Evolutionary conservation across 2,329 filamentous ascomycete genomes (phyloP), one percentile per base, ranked within the genome.

Genomic region (Ophiostoma sp.): DNA sequence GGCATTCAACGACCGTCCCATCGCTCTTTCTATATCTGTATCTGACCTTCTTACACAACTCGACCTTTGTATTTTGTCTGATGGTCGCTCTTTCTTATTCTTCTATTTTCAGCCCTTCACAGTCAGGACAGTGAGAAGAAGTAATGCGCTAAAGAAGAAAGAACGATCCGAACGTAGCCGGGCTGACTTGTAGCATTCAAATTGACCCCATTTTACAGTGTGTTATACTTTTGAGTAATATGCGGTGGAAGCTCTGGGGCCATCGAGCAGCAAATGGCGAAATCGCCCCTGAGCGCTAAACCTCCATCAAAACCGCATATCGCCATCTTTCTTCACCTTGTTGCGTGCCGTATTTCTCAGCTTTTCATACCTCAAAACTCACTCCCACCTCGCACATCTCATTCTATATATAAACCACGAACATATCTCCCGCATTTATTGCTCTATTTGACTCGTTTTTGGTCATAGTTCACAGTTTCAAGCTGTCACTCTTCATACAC

Each of bases 381-480:
- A 19, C n/a, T 5, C 33, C 36, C 33, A 4, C 17, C 39, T 28
- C 36, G 2, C 22, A 8, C n/a, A 66, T 66, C 36, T 42, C 61
- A 45, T 28, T 66, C 61, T 66, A 45, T 66, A 64, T 64, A 64
- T 64, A 64, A 64, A 36, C n/a, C 22, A 45, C 61, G 15, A 17
- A 66, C 61, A 22, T 22, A 15, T 25, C 12, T 28, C 22, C 36
- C 12, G 36, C 17, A 2, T 28, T 45, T 45, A 17, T 12, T 39
- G 36, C 0, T 6, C 12, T 6, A 6, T 17, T 17, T 28, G n/a
- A 17, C n/a, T 17, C 36, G 11, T 6, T n/a, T 1, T 28, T 64
- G 19, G 8, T 25, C 17, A 36, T n/a, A 42, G n/a, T 28, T 12
- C n/a, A 17, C 61, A 25, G 36, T 66, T 66, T 22, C 59, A 64